Percentiles rank a stretch among this genome's conserved stretches.
phyloP scores from a whole-genome alignment of 2,329 filamentous ascomycete genomes.

The Aspergillus flavus region DNA sequence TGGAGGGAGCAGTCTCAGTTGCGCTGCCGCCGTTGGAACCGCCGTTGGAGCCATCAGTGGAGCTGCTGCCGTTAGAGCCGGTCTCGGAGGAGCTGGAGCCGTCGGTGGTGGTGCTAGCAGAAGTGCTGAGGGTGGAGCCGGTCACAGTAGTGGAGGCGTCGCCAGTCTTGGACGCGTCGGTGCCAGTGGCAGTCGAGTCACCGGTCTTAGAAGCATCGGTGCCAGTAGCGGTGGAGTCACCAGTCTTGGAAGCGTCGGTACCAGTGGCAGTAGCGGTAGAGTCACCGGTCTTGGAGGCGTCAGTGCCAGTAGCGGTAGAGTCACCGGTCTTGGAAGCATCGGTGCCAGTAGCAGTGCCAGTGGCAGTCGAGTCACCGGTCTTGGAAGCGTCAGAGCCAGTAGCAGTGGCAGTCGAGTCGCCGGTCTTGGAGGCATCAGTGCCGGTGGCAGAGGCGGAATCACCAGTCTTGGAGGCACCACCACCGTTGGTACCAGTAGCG shows the following conservation, averaged over 20 bases:
- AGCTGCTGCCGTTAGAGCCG: slow-evolving; percentile 21
- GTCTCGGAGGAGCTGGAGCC: slow-evolving; percentile 17
- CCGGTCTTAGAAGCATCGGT: slow-evolving; percentile 21
- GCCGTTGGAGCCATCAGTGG: slow-evolving; percentile 13
- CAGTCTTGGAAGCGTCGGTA: slow-evolving; percentile 12
- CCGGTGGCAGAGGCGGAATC: slow-evolving; percentile 23
- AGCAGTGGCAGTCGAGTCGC: slow-evolving; percentile 14
- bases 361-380: slow-evolving; percentile 14
- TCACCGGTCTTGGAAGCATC: slow-evolving; percentile 14
- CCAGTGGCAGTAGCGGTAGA: slow-evolving; percentile 5
- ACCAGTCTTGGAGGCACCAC: slow-evolving; percentile 2
- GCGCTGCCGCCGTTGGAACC: slow-evolving; percentile 12
- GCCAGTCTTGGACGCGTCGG: not conserved
- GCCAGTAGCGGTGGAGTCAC: slow-evolving; percentile 20
- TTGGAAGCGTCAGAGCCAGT: slow-evolving; percentile 18
- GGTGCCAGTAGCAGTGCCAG: slow-evolving; percentile 9
- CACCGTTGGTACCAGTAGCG: slow-evolving; percentile 1
- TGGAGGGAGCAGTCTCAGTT: slow-evolving; percentile 15
- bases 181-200: slow-evolving; percentile 6
- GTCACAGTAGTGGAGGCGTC: slow-evolving; percentile 6
- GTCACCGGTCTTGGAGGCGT: slow-evolving; percentile 17
- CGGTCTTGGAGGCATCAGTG: slow-evolving; percentile 21
- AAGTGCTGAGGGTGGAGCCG: slow-evolving; percentile 7
- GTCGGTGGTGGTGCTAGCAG: slow-evolving; percentile 13
- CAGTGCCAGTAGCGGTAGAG: slow-evolving; percentile 19